Percentiles rank a stretch among this genome's conserved stretches.
phyloP scores from a whole-genome alignment of 2,329 filamentous ascomycete genomes.

The Cladosporium sp. region DNA sequence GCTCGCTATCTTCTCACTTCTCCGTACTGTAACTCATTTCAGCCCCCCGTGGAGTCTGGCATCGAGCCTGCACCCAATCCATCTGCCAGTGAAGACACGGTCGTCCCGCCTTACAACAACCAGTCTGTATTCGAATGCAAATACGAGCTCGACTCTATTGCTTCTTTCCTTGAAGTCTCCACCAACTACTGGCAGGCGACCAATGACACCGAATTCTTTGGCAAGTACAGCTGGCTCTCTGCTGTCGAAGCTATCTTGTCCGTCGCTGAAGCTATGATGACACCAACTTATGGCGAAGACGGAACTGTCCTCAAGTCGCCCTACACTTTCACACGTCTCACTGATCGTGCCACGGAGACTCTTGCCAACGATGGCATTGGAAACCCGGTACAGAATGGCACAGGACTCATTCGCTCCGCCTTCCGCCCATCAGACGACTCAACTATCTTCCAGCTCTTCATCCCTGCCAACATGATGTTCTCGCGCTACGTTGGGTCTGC shows the following conservation, averaged over 20 bases:
- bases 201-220: conserved; percentile 50
- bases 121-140: conserved; percentile 54
- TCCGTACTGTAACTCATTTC: conserved; percentile 56
- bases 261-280: conserved; percentile 49
- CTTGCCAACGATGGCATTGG: conserved; percentile 55
- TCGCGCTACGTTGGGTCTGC: conserved; percentile 60
- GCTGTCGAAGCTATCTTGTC: conserved; percentile 48
- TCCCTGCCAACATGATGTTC: conserved; percentile 69
- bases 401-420: conserved; percentile 50
- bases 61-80: conserved; percentile 42
- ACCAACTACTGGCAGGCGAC: conserved; percentile 52
- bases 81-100: conserved; percentile 42
- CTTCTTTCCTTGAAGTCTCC: conserved; percentile 52
- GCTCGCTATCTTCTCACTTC: conserved; percentile 65
- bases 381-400: conserved; percentile 51
- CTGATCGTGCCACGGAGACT: conserved; percentile 49
- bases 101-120: conserved; percentile 46
- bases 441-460: conserved; percentile 52
- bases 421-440: conserved; percentile 54
- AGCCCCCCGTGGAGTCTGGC: conserved; percentile 51
- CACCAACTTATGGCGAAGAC: conserved; percentile 49
- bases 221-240: conserved; percentile 48
- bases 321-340: conserved; percentile 49
- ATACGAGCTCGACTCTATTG: conserved; percentile 55
- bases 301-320: conserved; percentile 46